A percentile compares a stretch with the other conserved stretches of the same genome.
Conservation (phyloP, 345 rosid species). For the Salix exigua region DNA sequence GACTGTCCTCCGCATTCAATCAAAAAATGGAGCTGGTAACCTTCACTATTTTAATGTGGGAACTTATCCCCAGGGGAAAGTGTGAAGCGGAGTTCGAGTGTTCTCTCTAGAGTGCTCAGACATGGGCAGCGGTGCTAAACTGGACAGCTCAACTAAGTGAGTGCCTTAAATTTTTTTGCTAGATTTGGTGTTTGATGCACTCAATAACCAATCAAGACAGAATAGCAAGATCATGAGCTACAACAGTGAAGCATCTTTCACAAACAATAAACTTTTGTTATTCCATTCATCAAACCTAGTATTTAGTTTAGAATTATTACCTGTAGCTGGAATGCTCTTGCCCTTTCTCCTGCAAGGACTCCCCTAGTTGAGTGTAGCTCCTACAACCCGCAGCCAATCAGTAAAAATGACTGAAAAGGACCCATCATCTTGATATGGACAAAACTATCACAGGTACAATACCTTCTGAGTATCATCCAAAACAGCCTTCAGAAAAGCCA, state of each 20-base stretch:
- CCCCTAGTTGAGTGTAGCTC: conserved; percentile 96
- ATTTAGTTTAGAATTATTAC: conserved; percentile 23
- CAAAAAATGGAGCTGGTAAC: background rate
- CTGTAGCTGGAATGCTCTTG: conserved; percentile 94
- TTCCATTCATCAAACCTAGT: background rate
- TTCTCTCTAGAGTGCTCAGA: background rate
- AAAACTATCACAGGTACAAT: background rate
- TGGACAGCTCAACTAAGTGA: background rate
- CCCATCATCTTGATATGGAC: background rate
- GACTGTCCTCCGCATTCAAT: background rate
- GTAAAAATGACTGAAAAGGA: background rate
- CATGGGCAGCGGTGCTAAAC: background rate
- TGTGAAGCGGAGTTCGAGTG: background rate
- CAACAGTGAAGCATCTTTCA: background rate
- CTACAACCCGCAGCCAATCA: conserved; percentile 31
- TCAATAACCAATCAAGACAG: background rate
- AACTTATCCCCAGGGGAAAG: background rate
- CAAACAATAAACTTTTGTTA: no score
- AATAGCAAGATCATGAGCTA: background rate
- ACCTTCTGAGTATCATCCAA: conserved; percentile 97
- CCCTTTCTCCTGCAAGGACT: conserved; percentile 90
- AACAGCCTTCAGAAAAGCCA: conserved; percentile 94
- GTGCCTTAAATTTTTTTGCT: background rate
- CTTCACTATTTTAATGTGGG: background rate
- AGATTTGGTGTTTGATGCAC: background rate